Percentiles rank a stretch among this genome's conserved stretches.
Conservation (phyloP, 2,329 filamentous ascomycete species). For the Penicillium frequentans region DNA sequence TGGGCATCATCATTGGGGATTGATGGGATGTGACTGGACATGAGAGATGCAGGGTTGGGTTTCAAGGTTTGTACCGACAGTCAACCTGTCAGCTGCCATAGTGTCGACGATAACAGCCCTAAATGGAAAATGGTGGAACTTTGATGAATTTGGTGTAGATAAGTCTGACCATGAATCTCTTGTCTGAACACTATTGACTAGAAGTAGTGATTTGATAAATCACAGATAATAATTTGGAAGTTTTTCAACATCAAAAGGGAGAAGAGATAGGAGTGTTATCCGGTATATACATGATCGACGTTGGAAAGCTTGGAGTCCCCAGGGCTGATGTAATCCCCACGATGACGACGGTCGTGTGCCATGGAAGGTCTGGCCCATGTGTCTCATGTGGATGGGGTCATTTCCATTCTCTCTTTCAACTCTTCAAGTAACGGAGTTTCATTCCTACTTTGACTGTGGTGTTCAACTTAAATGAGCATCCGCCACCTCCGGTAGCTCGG, state of each 20-base stretch:
- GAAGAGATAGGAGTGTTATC: neutral
- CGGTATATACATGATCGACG: neutral
- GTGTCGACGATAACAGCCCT: too few species aligned
- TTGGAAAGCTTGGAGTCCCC: neutral
- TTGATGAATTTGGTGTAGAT: too few species aligned
- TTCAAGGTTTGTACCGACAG: neutral
- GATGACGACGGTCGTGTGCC: constrained; percentile 6
- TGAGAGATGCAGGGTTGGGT: neutral
- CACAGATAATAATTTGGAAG: too few species aligned
- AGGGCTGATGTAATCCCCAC: constrained; percentile 4
- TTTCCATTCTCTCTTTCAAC: neutral
- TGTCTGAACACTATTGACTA: neutral
- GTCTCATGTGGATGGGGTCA: neutral
- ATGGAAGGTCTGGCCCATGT: constrained; percentile 2
- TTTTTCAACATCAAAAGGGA: neutral
- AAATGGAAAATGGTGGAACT: too few species aligned
- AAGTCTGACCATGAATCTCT: neutral
- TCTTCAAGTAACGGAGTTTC: neutral
- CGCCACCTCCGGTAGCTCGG: constrained; percentile 14
- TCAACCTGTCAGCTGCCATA: neutral
- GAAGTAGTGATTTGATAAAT: too few species aligned
- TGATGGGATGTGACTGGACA: neutral
- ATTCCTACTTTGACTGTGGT: neutral
- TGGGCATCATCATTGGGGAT: neutral
- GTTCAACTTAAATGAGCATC: neutral